Evolutionary conservation across 1,284 basidiomycete species (phyloP).

Genomic region (Cutaneotrichosporon sp.): DNA sequence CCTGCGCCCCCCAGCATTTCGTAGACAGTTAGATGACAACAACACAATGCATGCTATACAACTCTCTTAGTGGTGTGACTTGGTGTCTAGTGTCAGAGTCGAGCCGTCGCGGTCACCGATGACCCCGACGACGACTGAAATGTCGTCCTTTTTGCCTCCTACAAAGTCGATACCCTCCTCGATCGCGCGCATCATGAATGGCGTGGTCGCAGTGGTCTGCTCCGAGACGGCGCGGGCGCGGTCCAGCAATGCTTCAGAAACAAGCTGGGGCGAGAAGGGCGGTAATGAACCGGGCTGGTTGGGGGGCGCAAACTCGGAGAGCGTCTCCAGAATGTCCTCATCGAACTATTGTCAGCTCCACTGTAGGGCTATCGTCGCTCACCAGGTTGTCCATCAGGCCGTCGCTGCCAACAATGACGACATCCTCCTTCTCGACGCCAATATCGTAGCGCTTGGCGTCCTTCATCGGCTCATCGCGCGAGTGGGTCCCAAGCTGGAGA

Average conservation of each 20-base stretch:
- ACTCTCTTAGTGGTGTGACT: constrained; percentile 10
- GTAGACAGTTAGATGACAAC: constrained; percentile 11
- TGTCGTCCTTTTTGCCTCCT: constrained; percentile 54
- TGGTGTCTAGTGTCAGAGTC: constrained; percentile 20
- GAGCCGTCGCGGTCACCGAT: constrained; percentile 40
- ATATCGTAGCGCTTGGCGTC: constrained; percentile 74
- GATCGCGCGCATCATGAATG: constrained; percentile 60
- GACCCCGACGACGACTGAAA: constrained; percentile 51
- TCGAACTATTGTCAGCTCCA: constrained; percentile 64
- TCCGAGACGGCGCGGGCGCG: constrained; percentile 58
- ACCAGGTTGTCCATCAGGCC: constrained; percentile 86
- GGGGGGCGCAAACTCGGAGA: constrained; percentile 64
- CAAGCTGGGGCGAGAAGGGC: constrained; percentile 57
- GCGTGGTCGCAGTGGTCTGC: constrained; percentile 56
- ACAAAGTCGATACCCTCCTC: constrained; percentile 59
- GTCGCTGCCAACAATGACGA: constrained; percentile 86
- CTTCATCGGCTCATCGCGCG: constrained; percentile 65
- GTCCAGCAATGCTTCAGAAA: constrained; percentile 58
- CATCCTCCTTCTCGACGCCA: constrained; percentile 79
- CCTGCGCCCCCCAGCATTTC: background rate
- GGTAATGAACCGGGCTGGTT: constrained; percentile 29
- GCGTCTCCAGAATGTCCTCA: constrained; percentile 88
- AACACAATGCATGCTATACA: constrained; percentile 27
- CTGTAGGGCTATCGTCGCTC: constrained; percentile 10
- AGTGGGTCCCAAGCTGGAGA: constrained; percentile 72